phyloP scores from a whole-genome alignment of 805 yeast species.

The Lachancea mirantina region DNA sequence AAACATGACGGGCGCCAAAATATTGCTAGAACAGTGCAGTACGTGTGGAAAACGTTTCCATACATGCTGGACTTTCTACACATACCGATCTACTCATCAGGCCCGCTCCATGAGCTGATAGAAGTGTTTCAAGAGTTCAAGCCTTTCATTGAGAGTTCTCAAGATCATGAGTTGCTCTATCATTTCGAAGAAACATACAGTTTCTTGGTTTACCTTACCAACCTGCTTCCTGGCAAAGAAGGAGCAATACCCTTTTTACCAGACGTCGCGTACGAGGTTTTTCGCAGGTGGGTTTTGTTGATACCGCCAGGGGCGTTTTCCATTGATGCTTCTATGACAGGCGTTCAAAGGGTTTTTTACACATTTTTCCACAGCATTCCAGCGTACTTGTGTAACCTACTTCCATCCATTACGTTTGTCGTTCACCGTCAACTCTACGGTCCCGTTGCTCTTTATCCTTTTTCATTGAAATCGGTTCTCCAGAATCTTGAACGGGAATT shows the following conservation, averaged over 20 bases:
- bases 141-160: slow-evolving; percentile 1
- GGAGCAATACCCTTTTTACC: slow-evolving; percentile 7
- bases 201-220: slow-evolving; percentile 4
- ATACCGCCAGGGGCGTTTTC: slow-evolving; percentile 8
- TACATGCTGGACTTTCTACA: slow-evolving; percentile 2
- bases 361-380: slow-evolving; percentile 9
- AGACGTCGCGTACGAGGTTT: slow-evolving; percentile 4
- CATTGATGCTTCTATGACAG: slow-evolving; percentile 4
- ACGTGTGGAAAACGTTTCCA: slow-evolving; percentile 2
- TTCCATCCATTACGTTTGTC: slow-evolving; percentile 8
- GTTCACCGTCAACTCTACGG: slow-evolving; percentile 7
- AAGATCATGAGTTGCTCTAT: slow-evolving; percentile 2
- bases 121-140: slow-evolving; percentile 7
- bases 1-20: slow-evolving; percentile 1
- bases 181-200: slow-evolving; percentile 6
- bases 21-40: slow-evolving; percentile 6
- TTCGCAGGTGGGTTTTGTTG: slow-evolving; percentile 4
- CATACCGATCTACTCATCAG: slow-evolving; percentile 6
- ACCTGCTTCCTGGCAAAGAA: slow-evolving; percentile 1
- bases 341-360: slow-evolving; percentile 9
- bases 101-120: slow-evolving; percentile 5
- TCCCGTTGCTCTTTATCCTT: slow-evolving; percentile 3
- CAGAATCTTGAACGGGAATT: slow-evolving; percentile 5
- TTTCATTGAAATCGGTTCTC: slow-evolving; percentile 2
- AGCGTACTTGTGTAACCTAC: slow-evolving; percentile 5